These are phyloP conservation scores for Manihot esculenta DNA, from an alignment of 441 rosid species.

Conservation along the genomic window DNA sequence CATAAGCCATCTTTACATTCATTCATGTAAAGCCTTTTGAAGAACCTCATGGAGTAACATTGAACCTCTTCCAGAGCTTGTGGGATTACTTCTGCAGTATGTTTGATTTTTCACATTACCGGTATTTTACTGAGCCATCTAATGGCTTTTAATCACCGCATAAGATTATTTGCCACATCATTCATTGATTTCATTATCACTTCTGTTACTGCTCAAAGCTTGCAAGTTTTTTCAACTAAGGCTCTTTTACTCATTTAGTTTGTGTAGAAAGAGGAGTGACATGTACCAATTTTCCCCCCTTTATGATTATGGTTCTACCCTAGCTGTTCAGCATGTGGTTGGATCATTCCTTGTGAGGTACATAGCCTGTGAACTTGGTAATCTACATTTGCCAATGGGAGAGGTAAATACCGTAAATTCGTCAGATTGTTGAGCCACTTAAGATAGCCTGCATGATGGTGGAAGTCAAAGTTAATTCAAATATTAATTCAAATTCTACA, in stretches of 20 bases:
- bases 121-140: background rate
- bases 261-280: background rate
- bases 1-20: background rate
- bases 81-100: background rate
- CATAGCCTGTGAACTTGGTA: background rate
- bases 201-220: background rate
- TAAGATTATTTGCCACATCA: background rate
- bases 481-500: background rate
- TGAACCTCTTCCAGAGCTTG: background rate
- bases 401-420: background rate
- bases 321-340: background rate
- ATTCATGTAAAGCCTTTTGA: background rate
- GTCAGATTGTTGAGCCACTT: background rate
- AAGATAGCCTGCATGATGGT: background rate
- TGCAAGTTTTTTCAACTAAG: background rate
- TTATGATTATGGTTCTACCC: background rate
- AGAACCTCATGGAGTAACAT: background rate
- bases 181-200: background rate
- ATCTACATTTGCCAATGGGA: background rate
- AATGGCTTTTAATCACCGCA: background rate
- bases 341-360: too few species aligned
- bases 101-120: background rate
- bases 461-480: background rate
- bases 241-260: background rate
- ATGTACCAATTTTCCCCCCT: background rate